phyloP scores from a whole-genome alignment of 2,329 filamentous ascomycete genomes.

The Epichloe baconii region DNA sequence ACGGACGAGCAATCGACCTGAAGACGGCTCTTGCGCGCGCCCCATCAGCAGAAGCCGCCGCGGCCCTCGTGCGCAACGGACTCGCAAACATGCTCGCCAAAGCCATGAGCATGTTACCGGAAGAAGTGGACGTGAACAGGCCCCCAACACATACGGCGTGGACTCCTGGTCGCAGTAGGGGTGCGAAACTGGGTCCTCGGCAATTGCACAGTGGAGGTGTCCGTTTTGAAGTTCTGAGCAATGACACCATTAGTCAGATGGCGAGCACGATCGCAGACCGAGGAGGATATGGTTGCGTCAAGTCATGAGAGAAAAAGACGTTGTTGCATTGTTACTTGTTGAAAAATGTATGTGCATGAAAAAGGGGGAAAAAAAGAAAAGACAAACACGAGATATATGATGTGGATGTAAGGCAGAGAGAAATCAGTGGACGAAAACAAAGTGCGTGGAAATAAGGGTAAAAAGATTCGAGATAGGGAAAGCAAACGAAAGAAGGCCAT shows the following conservation, averaged over 20 bases:
- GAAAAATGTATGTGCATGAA: neutral
- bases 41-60: conserved; percentile 15
- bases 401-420: neutral
- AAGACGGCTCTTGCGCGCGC: conserved; percentile 21
- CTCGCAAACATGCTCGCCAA: conserved; percentile 28
- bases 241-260: conserved; percentile 26
- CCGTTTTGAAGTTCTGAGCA: conserved; percentile 33
- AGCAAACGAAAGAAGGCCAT: too few relatives aligned
- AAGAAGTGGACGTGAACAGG: conserved; percentile 29
- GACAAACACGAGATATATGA: neutral
- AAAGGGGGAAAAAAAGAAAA: neutral
- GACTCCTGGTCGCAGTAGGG: conserved; percentile 41
- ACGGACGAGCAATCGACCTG: conserved; percentile 13
- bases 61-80: conserved; percentile 22
- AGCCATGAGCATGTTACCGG: conserved; percentile 30
- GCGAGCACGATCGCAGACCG: conserved; percentile 22
- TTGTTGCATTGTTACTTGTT: neutral
- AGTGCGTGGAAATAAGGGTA: too few relatives aligned
- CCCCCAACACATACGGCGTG: conserved; percentile 35
- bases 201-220: conserved; percentile 30
- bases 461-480: too few relatives aligned
- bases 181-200: conserved; percentile 37
- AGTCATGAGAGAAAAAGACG: neutral
- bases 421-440: too few relatives aligned
- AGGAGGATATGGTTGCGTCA: conserved; percentile 15